These are phyloP conservation scores for Kwoniella botswanensis DNA, from an alignment of 768 basidiomycete genomes.

Conservation along the genomic window DNA sequence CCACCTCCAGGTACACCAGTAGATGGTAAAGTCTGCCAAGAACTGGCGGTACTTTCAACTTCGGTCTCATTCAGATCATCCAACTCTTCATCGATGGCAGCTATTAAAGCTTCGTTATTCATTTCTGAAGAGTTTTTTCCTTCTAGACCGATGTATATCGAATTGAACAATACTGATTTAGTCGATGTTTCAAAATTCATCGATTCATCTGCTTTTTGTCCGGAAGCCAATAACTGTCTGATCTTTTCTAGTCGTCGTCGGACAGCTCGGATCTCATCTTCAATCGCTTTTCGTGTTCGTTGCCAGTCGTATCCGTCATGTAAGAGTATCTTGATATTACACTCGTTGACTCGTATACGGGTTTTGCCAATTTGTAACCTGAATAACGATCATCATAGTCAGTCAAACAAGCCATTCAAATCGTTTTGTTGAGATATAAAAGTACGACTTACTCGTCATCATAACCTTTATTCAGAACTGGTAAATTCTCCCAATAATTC, in stretches of 20 bases:
- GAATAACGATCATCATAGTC: background rate
- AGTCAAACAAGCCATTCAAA: no score
- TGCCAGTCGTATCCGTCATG: conserved; percentile 97
- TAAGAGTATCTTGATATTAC: conserved; percentile 71
- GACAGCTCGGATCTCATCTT: conserved; percentile 85
- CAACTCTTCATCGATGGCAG: conserved; percentile 90
- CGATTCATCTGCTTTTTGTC: conserved; percentile 79
- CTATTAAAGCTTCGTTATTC: conserved; percentile 77
- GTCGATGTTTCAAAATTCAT: conserved; percentile 65
- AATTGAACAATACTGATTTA: conserved; percentile 84
- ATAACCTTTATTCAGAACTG: conserved; percentile 19
- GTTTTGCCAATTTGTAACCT: conserved; percentile 42
- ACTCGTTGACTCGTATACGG: conserved; percentile 62
- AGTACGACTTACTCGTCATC: conserved; percentile 35
- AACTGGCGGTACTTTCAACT: conserved; percentile 72
- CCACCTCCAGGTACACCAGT: conserved; percentile 8
- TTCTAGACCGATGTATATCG: conserved; percentile 88
- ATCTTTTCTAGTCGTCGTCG: conserved; percentile 84
- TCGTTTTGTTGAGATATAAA: no score
- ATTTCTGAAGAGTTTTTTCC: conserved; percentile 70
- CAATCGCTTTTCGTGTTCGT: conserved; percentile 80
- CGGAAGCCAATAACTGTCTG: conserved; percentile 84
- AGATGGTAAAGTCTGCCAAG: conserved; percentile 81
- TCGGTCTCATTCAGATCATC: conserved; percentile 66
- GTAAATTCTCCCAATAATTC: conserved; percentile 62